A percentile compares a stretch with the other conserved stretches of the same genome.
Conservation (phyloP, 2,329 filamentous ascomycete species). For the Eutypella sp. region DNA sequence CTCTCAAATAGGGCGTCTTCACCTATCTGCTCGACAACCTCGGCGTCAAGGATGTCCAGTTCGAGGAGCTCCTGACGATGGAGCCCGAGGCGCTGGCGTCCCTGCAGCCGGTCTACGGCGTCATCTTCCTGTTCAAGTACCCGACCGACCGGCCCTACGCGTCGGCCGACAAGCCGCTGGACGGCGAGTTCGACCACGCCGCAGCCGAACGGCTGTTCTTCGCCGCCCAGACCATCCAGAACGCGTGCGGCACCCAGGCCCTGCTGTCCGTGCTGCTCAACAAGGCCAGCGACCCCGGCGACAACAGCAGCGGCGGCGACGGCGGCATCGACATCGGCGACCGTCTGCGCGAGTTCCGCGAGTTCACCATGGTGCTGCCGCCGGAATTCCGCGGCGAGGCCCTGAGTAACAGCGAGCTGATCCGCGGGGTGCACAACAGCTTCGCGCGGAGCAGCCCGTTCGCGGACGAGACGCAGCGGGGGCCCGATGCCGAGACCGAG, state of each 20-base stretch:
- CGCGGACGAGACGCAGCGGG: slow-evolving; percentile 78
- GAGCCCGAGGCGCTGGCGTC: slow-evolving; percentile 69
- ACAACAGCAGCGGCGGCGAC: not conserved
- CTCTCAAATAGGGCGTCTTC: slow-evolving; percentile 74
- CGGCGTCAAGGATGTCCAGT: slow-evolving; percentile 89
- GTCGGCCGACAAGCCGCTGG: slow-evolving; percentile 59
- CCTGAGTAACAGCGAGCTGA: slow-evolving; percentile 59
- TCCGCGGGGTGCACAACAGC: slow-evolving; percentile 79
- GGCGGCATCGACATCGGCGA: slow-evolving; percentile 62
- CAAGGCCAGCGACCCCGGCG: slow-evolving; percentile 44
- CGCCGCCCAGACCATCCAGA: slow-evolving; percentile 95
- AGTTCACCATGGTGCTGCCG: slow-evolving; percentile 81
- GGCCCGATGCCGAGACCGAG: slow-evolving; percentile 66
- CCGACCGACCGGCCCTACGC: slow-evolving; percentile 64
- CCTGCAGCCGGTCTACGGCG: slow-evolving; percentile 79
- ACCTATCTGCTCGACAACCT: slow-evolving; percentile 90
- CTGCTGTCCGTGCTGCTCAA: slow-evolving; percentile 89
- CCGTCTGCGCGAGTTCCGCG: slow-evolving; percentile 71
- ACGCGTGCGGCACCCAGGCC: slow-evolving; percentile 95
- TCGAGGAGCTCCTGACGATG: slow-evolving; percentile 90
- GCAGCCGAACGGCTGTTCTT: slow-evolving; percentile 83
- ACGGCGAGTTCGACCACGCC: slow-evolving; percentile 74
- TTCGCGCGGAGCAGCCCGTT: slow-evolving; percentile 89
- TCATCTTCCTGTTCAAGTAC: slow-evolving; percentile 99
- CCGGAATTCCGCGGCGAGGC: slow-evolving; percentile 62